These are phyloP conservation scores for Apiotrichum gamsii DNA, from an alignment of 1,284 basidiomycete genomes.

Conservation along the genomic window DNA sequence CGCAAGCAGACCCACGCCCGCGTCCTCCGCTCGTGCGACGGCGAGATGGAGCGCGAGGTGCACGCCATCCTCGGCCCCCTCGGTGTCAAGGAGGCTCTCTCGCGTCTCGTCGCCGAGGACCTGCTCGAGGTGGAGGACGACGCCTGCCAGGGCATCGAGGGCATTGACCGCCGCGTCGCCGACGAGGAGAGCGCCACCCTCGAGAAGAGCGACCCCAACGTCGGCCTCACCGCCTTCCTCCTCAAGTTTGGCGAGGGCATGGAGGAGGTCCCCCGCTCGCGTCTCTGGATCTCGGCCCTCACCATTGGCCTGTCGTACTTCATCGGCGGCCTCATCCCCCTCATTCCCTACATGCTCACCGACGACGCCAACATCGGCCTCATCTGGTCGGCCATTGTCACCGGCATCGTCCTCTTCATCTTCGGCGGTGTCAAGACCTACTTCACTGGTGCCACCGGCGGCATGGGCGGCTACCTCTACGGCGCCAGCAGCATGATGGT, in stretches of 20 bases:
- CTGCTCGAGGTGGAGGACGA: slow-evolving; percentile 61
- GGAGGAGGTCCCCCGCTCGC: slow-evolving; percentile 70
- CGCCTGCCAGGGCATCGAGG: slow-evolving; percentile 24
- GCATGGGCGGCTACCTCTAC: slow-evolving; percentile 60
- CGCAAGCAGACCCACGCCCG: slow-evolving; percentile 68
- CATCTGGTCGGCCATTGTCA: slow-evolving; percentile 53
- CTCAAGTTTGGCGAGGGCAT: slow-evolving; percentile 87
- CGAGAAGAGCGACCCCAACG: slow-evolving; percentile 46
- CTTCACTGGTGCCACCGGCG: slow-evolving; percentile 68
- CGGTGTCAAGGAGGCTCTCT: slow-evolving; percentile 77
- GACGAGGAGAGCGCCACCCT: slow-evolving; percentile 64
- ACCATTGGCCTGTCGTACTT: slow-evolving; percentile 83
- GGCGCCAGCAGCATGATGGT: slow-evolving; percentile 83
- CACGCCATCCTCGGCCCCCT: slow-evolving; percentile 77
- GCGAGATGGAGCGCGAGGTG: slow-evolving; percentile 94
- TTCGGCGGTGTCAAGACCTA: slow-evolving; percentile 88
- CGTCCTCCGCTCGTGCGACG: slow-evolving; percentile 76
- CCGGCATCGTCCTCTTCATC: slow-evolving; percentile 73
- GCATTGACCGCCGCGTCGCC: slow-evolving; percentile 46
- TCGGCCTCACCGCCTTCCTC: slow-evolving; percentile 81
- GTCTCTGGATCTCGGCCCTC: slow-evolving; percentile 74
- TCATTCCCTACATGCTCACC: slow-evolving; percentile 87
- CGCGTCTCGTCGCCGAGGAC: slow-evolving; percentile 68
- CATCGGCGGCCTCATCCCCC: slow-evolving; percentile 73
- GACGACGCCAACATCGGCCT: slow-evolving; percentile 48